Base-by-base conservation (phyloP, 768 basidiomycete species). In the Xanthoconium stramineum region DNA sequence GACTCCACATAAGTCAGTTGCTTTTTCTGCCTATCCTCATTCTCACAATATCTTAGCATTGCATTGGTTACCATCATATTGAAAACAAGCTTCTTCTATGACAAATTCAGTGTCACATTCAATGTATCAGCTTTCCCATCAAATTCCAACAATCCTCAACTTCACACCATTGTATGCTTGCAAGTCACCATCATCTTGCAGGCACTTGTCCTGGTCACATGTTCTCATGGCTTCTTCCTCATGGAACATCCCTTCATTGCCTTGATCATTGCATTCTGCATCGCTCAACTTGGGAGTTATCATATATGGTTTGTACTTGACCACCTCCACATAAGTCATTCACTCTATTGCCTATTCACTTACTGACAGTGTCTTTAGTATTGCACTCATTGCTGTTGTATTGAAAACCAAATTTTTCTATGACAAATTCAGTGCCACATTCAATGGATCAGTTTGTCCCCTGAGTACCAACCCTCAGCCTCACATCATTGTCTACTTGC, bases 171-270 rank as follows among this genome's bases (percentile, higher is more conserved):
- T 65, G 80, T 94, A 69, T 96, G 96, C 80, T 83, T 95, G 63
- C 93, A 96, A 77, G 96, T 98, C 56, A 96, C 96, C 58, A 94
- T 98, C 75, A 98, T 98, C 78, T 98, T 95, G 45, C 96, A 98
- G 74, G 96, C 96, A 2, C 80, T 98, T 61, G 97, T 96, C 77
- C 95, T 96, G 78, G 84, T 95, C 73, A 96, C 94, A 39, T 92
- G 94, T 76, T 86, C 94, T 63, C 94, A 95, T 67, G 80, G 88
- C 11, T 94, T 91, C 83, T 95, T 94, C 89, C 95, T 94, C 81
- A 91, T 92, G 90, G 93, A 96, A 73, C 86, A 91, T 50, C 93
- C 93, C 6, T 97, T 96, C 33, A 75, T 79, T 33, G 96, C 96
- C 32, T 84, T 98, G 53, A 79, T 98, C 76, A 75, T 75, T 59